A percentile compares a stretch with the other conserved stretches of the same genome.
These are phyloP conservation scores for Trichoderma asperelloides DNA, from an alignment of 495 filamentous ascomycete genomes.

Conservation along the genomic window DNA sequence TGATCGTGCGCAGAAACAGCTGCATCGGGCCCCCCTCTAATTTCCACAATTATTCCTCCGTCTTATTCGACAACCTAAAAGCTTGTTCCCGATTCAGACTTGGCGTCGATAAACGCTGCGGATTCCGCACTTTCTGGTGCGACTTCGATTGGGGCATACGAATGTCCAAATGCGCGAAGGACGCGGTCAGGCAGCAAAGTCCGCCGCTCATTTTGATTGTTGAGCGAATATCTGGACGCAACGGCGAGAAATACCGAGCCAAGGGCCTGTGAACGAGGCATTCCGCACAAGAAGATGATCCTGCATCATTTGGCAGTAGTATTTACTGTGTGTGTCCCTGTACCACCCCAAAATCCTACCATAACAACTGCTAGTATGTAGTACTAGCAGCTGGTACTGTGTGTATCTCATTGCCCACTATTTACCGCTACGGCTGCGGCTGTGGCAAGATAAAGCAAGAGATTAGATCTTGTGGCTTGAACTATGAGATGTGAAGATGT, in stretches of 20 bases:
- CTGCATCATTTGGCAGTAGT: neutral
- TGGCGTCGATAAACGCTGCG: neutral
- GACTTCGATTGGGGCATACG: neutral
- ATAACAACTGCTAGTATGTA: neutral
- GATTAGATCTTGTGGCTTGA: neutral
- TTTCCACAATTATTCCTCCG: conserved; percentile 8
- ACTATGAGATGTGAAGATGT: neutral
- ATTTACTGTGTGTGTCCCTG: too few species aligned
- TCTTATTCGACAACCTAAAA: conserved; percentile 9
- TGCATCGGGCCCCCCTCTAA: neutral
- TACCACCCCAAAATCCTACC: too few species aligned
- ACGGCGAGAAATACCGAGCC: neutral
- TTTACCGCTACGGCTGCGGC: neutral
- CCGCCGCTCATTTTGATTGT: neutral
- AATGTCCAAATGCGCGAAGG: neutral
- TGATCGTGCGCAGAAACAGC: neutral
- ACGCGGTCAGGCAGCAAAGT: neutral
- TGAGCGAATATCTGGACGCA: neutral
- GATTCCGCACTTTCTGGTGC: neutral
- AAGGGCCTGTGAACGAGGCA: neutral
- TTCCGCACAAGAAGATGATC: neutral
- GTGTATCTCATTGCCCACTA: conserved; percentile 2
- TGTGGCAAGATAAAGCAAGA: neutral
- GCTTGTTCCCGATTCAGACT: conserved; percentile 4
- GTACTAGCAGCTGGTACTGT: neutral